Evolutionary conservation across 805 yeast species (phyloP), one percentile per base, ranked within the genome.

Genomic region (Teunomyces kruisii): DNA sequence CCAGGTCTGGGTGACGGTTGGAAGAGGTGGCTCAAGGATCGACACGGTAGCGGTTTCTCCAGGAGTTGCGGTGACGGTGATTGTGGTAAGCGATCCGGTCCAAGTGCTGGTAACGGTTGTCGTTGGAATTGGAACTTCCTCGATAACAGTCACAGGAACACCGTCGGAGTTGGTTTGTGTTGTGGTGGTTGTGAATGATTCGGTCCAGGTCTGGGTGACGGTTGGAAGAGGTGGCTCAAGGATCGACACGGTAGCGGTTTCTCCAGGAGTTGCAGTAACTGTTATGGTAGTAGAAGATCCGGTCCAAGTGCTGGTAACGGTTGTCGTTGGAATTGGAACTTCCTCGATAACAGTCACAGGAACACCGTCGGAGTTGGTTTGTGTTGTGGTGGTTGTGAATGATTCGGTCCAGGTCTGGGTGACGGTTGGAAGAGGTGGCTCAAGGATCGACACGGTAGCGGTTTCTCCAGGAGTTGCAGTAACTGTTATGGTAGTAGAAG

Each of bases 121-220:
- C 8, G 49, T 44, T 9, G 48, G 50, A 16, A 38, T 38, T 8
- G 55, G 55, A 16, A 47, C 49, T 3, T 49, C 49, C 3, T 47
- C 47, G n/a, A 49, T 28, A 1, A 44, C 50, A 15, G 43, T 13
- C n/a, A 12, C 36, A 14, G 43, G 30, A 3, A 22, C 26, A 22
- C 37, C 46, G 32, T 17, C 41, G 4, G 39, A 9, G 10, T 7
- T 7, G 1, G 45, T 36, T 6, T 26, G 27, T 7, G 51, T 40
- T 3, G 45, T 29, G 6, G 48, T 45, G 3, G 26, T 22, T n/a
- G 29, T 19, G 6, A n/a, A 2, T 12, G 35, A 22, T 9, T 51
- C 51, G 29, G 49, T 45, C 51, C 51, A 49, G 9, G 43, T 43
- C 1, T 31, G 6, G 12, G 45, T 31, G 3, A 47, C 47, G 27